Conservation (phyloP, 164 flowering plant genomes). For the Dillenia suffruticosa region DNA sequence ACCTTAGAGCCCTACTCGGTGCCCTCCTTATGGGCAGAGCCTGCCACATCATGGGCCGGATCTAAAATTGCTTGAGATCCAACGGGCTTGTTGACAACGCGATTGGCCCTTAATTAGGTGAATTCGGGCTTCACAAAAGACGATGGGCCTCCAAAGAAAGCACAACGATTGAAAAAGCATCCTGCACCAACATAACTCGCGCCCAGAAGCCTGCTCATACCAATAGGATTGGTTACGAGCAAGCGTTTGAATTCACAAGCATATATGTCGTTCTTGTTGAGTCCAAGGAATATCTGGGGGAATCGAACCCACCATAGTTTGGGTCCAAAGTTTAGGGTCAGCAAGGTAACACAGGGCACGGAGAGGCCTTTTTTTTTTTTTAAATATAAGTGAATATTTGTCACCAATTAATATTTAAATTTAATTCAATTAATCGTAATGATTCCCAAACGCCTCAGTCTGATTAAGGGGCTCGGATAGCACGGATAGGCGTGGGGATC, state of each 20-base stretch:
- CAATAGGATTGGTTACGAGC: constrained; percentile 28
- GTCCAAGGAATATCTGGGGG: constrained; percentile 45
- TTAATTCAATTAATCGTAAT: too few species aligned
- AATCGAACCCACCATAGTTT: constrained; percentile 53
- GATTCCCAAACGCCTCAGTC: too few species aligned
- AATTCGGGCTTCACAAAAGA: constrained; percentile 13
- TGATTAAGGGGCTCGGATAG: too few species aligned
- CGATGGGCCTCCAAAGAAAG: constrained; percentile 43
- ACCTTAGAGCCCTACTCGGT: constrained; percentile 69
- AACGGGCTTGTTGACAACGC: constrained; percentile 20
- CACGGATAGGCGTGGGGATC: too few species aligned
- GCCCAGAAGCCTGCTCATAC: constrained; percentile 43
- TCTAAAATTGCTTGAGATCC: constrained; percentile 9
- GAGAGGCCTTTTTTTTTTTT: too few species aligned
- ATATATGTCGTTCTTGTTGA: constrained; percentile 48
- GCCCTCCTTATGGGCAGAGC: constrained; percentile 34
- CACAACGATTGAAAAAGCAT: constrained; percentile 39
- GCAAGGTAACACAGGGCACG: constrained; percentile 48
- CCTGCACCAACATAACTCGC: constrained; percentile 50
- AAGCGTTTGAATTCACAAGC: constrained; percentile 24
- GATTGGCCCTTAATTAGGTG: constrained; percentile 18
- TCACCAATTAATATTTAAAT: too few species aligned
- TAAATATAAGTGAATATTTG: too few species aligned
- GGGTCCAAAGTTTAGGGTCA: constrained; percentile 21
- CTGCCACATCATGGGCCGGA: constrained; percentile 45